A percentile compares a stretch with the other conserved stretches of the same genome.
Conservation (phyloP, 805 yeast species). For the Spathaspora sp. region DNA sequence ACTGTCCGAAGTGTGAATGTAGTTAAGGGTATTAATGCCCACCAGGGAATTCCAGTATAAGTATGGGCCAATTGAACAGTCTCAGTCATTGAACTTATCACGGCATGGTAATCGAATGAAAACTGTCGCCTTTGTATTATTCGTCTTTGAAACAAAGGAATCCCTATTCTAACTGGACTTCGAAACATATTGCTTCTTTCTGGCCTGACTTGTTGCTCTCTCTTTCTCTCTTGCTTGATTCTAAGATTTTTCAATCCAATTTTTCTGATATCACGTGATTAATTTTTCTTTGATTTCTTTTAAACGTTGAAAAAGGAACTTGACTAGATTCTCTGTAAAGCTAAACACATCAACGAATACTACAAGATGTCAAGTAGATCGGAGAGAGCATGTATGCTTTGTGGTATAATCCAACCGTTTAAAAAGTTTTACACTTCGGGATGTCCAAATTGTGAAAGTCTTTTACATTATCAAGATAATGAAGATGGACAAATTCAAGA, state of each 20-base stretch:
- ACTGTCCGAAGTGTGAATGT: conserved; percentile 63
- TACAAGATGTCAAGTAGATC: conserved; percentile 49
- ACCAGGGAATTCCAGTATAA: conserved; percentile 74
- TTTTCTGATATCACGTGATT: not conserved
- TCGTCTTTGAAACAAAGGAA: not conserved
- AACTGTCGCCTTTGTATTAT: conserved; percentile 13
- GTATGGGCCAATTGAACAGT: conserved; percentile 49
- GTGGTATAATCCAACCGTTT: conserved; percentile 86
- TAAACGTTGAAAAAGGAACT: not conserved
- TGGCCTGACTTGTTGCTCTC: not conserved
- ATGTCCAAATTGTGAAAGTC: conserved; percentile 94
- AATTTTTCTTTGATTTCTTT: not conserved
- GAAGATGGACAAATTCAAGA: conserved; percentile 85
- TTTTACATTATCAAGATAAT: conserved; percentile 68
- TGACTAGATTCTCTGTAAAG: not conserved
- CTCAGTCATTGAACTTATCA: conserved; percentile 31
- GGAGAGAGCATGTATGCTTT: conserved; percentile 95
- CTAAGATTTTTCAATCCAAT: not conserved
- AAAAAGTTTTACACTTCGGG: conserved; percentile 74
- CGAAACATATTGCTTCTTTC: not conserved
- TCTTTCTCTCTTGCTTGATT: not conserved
- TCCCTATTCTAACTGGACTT: not conserved
- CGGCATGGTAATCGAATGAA: conserved; percentile 28
- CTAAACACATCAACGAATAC: not conserved
- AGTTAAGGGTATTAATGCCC: conserved; percentile 68